A percentile compares a stretch with the other conserved stretches of the same genome.
Evolutionary conservation across 768 basidiomycete genomes (phyloP).

Genomic region (Pleurotus platypus): DNA sequence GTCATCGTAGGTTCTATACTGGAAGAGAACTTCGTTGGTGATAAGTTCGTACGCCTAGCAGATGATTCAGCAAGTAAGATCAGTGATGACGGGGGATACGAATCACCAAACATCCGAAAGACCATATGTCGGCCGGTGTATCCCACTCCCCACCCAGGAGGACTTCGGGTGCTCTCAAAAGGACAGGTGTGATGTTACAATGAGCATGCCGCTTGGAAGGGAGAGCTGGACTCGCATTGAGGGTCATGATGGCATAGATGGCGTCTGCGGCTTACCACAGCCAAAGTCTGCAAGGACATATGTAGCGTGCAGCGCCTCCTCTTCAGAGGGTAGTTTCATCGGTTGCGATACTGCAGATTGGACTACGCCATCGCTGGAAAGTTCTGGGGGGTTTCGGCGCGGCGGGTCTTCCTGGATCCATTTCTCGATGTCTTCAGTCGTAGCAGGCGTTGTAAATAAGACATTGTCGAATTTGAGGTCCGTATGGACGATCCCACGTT

Average conservation of each 20-base stretch:
- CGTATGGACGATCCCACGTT: too few species aligned
- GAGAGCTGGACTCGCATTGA: too few species aligned
- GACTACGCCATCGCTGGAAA: too few species aligned
- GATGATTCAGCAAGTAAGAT: constrained; percentile 13
- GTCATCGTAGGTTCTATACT: not conserved
- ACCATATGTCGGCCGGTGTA: constrained; percentile 25
- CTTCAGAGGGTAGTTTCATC: too few species aligned
- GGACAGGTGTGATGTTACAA: constrained; percentile 16
- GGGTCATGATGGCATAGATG: too few species aligned
- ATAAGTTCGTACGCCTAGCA: constrained; percentile 8
- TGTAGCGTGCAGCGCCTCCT: too few species aligned
- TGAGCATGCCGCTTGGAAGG: too few species aligned
- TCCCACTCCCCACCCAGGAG: constrained; percentile 23
- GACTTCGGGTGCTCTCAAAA: constrained; percentile 24
- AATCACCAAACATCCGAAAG: constrained; percentile 26
- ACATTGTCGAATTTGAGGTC: too few species aligned
- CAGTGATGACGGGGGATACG: constrained; percentile 13
- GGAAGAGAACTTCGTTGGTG: not conserved
- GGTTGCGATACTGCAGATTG: too few species aligned
- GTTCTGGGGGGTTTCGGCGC: not conserved
- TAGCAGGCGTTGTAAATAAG: too few species aligned
- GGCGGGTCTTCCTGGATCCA: constrained; percentile 7
- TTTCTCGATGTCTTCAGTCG: not conserved
- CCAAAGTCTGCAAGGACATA: too few species aligned
- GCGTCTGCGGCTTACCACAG: too few species aligned